Evolutionary conservation across 2,329 filamentous ascomycete genomes (phyloP).

Genomic region (Cyphellophora europaea): DNA sequence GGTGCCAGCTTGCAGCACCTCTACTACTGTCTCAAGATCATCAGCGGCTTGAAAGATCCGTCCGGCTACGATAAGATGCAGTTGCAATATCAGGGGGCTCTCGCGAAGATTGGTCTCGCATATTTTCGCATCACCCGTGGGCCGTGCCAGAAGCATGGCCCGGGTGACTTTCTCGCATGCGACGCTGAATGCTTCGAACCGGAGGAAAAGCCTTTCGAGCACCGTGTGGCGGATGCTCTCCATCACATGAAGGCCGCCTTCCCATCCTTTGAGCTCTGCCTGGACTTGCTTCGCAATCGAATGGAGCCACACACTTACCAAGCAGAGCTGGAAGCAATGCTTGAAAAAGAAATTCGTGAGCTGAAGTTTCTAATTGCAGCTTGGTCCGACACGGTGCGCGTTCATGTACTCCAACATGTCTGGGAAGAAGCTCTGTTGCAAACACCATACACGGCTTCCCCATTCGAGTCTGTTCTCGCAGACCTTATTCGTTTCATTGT

Average conservation of each 20-base stretch:
- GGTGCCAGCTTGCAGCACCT: background rate
- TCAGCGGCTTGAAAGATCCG: background rate
- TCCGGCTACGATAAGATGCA: background rate
- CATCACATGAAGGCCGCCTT: background rate
- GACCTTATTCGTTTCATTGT: background rate
- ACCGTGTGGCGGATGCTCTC: background rate
- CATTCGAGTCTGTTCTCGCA: background rate
- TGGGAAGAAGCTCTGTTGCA: constrained; percentile 2
- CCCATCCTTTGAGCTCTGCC: background rate
- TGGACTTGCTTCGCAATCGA: background rate
- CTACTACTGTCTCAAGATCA: background rate
- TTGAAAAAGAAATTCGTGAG: constrained; percentile 2
- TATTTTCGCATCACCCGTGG: background rate
- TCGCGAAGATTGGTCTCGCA: background rate
- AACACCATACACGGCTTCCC: constrained; percentile 2
- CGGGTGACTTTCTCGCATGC: background rate
- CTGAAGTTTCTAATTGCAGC: background rate
- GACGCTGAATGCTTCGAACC: background rate
- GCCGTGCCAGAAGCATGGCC: background rate
- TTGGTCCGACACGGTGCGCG: background rate
- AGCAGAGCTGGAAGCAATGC: background rate
- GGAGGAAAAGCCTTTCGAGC: background rate
- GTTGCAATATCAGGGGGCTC: constrained; percentile 1
- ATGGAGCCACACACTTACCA: background rate
- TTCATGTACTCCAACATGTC: background rate